Percentiles rank a stretch among this genome's conserved stretches.
These are phyloP conservation scores for Penstemon newberryi DNA, from an alignment of 257 asterid genomes.

Conservation along the genomic window DNA sequence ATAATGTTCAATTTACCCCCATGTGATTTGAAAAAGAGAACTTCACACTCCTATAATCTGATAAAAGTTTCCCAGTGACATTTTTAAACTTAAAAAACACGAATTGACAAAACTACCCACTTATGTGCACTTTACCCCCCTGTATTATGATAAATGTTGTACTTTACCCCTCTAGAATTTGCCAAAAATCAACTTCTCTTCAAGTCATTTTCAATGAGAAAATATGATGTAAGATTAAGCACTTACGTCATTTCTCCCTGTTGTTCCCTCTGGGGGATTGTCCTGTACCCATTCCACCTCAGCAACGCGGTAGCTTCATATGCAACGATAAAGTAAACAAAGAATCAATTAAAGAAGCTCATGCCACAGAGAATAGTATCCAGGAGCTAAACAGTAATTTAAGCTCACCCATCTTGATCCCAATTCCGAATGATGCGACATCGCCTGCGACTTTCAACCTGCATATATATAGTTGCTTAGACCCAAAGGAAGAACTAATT, in stretches of 20 bases:
- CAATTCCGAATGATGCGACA: constrained; percentile 71
- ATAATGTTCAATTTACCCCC: too few species aligned
- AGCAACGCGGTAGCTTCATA: constrained; percentile 84
- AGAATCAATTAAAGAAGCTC: constrained; percentile 26
- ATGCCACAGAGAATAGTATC: constrained; percentile 2
- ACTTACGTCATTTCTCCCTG: constrained; percentile 77
- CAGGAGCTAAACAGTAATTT: constrained; percentile 15
- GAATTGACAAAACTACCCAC: too few species aligned
- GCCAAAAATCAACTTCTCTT: not conserved
- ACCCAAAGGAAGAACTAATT: constrained; percentile 24
- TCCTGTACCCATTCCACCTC: constrained; percentile 96
- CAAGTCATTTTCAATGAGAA: not conserved
- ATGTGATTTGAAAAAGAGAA: too few species aligned
- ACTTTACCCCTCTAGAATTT: too few species aligned
- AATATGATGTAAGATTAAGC: not conserved
- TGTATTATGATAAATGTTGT: too few species aligned
- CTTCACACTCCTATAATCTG: too few species aligned
- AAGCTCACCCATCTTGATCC: constrained; percentile 95
- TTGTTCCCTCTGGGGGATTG: constrained; percentile 61
- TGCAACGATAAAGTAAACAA: constrained; percentile 15
- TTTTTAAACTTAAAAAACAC: too few species aligned
- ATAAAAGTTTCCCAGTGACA: too few species aligned
- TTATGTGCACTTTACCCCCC: too few species aligned
- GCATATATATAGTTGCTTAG: constrained; percentile 33
- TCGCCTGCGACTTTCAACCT: constrained; percentile 96